These are phyloP conservation scores for Spinellus fusiger DNA, from an alignment of 192 early-diverging fungal species.

Conservation along the genomic window DNA sequence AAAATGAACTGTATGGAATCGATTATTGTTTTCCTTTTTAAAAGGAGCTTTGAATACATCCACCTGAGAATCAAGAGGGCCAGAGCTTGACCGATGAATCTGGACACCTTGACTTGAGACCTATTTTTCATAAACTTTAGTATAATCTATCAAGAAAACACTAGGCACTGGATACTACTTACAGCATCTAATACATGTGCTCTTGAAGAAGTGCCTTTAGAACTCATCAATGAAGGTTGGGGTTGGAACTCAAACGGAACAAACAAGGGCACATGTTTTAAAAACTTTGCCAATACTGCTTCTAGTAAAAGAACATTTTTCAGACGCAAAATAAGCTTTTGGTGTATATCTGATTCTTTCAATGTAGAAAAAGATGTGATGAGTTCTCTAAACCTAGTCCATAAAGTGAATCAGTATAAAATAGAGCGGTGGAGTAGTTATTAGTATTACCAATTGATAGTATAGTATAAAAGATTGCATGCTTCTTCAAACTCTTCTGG, in stretches of 20 bases:
- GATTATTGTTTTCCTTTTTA: neutral
- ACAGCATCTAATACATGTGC: neutral
- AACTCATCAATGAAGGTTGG: neutral
- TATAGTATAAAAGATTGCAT: constrained; percentile 33
- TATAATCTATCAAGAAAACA: neutral
- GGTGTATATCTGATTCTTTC: constrained; percentile 26
- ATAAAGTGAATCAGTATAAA: constrained; percentile 17
- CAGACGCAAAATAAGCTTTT: constrained; percentile 35
- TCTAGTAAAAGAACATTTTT: constrained; percentile 38
- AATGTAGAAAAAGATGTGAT: constrained; percentile 56
- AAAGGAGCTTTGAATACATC: neutral
- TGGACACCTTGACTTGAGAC: neutral
- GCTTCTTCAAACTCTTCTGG: constrained; percentile 19
- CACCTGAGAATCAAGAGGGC: neutral
- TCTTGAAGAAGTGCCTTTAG: constrained; percentile 1
- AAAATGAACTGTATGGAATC: constrained; percentile 4
- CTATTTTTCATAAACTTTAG: neutral
- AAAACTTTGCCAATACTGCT: constrained; percentile 24
- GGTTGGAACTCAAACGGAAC: constrained; percentile 35
- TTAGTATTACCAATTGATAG: constrained; percentile 47
- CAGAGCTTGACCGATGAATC: neutral
- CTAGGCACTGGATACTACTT: no score
- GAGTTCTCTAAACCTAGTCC: constrained; percentile 65
- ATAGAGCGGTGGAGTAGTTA: constrained; percentile 21
- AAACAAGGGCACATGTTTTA: constrained; percentile 28